phyloP scores from a whole-genome alignment of 106 monocot genomes.

The Posidonia australis region DNA sequence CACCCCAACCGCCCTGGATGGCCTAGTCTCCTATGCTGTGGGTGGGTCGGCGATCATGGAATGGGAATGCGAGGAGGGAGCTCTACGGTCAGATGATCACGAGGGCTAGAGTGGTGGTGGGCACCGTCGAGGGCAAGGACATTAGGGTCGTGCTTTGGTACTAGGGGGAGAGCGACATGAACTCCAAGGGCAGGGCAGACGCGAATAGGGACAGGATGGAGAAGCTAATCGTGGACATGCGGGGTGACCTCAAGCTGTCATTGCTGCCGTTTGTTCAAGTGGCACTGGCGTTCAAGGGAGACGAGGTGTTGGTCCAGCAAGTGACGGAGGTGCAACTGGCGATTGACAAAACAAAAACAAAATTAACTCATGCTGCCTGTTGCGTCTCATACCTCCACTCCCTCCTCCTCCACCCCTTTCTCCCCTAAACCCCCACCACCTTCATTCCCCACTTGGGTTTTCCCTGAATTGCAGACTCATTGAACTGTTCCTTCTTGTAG shows the following conservation, averaged over 20 bases:
- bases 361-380: slow-evolving; percentile 27
- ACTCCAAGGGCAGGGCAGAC: slow-evolving; percentile 17
- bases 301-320: slow-evolving; percentile 27
- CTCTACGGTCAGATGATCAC: slow-evolving; percentile 10
- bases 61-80: slow-evolving; percentile 13
- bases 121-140: background rate
- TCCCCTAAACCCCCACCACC: slow-evolving; percentile 24
- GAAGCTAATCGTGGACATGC: slow-evolving; percentile 34
- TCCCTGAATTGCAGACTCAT: slow-evolving; percentile 10
- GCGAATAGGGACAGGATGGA: slow-evolving; percentile 34
- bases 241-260: slow-evolving; percentile 40
- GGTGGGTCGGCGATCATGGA: slow-evolving; percentile 17
- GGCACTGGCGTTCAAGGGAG: slow-evolving; percentile 43
- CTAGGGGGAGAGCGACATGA: slow-evolving; percentile 71
- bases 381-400: slow-evolving; percentile 15
- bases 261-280: slow-evolving; percentile 52
- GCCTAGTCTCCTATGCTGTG: slow-evolving; percentile 21
- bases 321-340: slow-evolving; percentile 55
- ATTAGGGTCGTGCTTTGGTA: slow-evolving; percentile 31
- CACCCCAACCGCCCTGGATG: background rate
- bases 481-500: slow-evolving; percentile 12
- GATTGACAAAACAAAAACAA: no score
- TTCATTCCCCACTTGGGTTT: background rate
- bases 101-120: slow-evolving; percentile 8
- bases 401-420: slow-evolving; percentile 3